Evolutionary conservation across 345 rosid species (phyloP).

Genomic region (Sisymbrium altissimum): DNA sequence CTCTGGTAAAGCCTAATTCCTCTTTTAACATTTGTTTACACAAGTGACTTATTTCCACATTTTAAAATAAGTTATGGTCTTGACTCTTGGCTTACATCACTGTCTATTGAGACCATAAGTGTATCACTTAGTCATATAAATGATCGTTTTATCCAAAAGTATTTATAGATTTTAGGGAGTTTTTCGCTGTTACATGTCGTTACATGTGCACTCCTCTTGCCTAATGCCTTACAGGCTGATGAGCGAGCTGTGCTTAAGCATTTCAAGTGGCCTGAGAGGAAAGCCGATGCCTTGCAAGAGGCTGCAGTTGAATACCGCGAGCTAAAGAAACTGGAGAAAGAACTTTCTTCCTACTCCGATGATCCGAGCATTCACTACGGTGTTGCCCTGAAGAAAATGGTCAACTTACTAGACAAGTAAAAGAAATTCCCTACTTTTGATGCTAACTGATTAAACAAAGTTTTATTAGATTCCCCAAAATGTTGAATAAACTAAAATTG

Average conservation of each 20-base stretch:
- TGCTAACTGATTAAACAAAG: background rate
- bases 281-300: constrained; percentile 86
- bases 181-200: background rate
- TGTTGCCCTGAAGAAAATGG: constrained; percentile 78
- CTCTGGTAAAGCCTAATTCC: constrained; percentile 52
- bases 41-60: background rate
- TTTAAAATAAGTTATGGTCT: background rate
- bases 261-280: constrained; percentile 91
- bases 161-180: background rate
- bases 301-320: constrained; percentile 84
- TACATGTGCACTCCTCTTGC: background rate
- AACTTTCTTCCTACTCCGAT: constrained; percentile 59
- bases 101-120: background rate
- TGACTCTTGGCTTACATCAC: background rate
- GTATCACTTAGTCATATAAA: constrained; percentile 2
- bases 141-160: background rate
- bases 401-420: constrained; percentile 74
- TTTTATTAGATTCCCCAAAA: background rate
- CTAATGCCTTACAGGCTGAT: constrained; percentile 54
- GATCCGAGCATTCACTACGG: constrained; percentile 50
- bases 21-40: background rate
- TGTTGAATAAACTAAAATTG: background rate
- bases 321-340: constrained; percentile 61
- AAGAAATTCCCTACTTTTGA: constrained; percentile 2
- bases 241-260: constrained; percentile 90